A percentile compares a stretch with the other conserved stretches of the same genome.
These are phyloP conservation scores for Grammothele lineata DNA, from an alignment of 768 basidiomycete genomes.

Conservation along the genomic window DNA sequence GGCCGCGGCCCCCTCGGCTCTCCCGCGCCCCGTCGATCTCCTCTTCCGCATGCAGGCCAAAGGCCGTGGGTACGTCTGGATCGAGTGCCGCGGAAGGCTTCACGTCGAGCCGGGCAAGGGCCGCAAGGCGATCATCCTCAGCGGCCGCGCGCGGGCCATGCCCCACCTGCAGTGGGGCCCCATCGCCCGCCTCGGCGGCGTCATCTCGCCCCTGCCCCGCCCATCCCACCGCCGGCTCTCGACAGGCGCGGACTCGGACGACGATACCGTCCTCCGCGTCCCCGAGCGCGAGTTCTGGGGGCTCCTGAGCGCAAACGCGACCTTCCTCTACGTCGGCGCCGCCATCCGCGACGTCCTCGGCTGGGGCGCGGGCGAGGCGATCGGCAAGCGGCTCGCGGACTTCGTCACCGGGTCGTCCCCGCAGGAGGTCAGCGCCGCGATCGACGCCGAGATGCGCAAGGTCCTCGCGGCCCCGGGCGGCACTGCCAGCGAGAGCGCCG, in stretches of 20 bases:
- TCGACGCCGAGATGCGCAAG: slow-evolving; percentile 19
- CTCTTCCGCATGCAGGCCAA: slow-evolving; percentile 82
- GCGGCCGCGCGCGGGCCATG: slow-evolving; percentile 70
- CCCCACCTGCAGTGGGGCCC: slow-evolving; percentile 57
- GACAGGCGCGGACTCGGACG: slow-evolving; percentile 3
- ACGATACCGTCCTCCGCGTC: slow-evolving; percentile 25
- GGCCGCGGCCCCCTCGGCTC: background rate
- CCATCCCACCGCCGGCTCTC: slow-evolving; percentile 3
- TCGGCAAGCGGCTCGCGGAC: slow-evolving; percentile 43
- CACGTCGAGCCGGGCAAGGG: slow-evolving; percentile 94
- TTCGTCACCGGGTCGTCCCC: slow-evolving; percentile 24
- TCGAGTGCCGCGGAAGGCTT: slow-evolving; percentile 85
- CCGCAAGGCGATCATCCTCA: slow-evolving; percentile 90
- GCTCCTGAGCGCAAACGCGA: slow-evolving; percentile 38
- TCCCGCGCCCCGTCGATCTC: slow-evolving; percentile 67
- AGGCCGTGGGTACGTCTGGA: slow-evolving; percentile 70
- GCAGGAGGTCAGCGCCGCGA: slow-evolving; percentile 17
- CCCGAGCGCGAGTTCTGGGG: slow-evolving; percentile 50
- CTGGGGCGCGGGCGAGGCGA: slow-evolving; percentile 48
- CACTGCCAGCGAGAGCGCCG: slow-evolving; percentile 1
- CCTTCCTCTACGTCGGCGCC: slow-evolving; percentile 47
- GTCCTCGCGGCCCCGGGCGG: slow-evolving; percentile 14
- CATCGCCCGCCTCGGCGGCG: slow-evolving; percentile 49
- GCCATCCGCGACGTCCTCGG: slow-evolving; percentile 63
- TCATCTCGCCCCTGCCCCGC: slow-evolving; percentile 20